These are phyloP conservation scores for Meredithiella fracta DNA, from an alignment of 2,329 filamentous ascomycete genomes.

Conservation along the genomic window DNA sequence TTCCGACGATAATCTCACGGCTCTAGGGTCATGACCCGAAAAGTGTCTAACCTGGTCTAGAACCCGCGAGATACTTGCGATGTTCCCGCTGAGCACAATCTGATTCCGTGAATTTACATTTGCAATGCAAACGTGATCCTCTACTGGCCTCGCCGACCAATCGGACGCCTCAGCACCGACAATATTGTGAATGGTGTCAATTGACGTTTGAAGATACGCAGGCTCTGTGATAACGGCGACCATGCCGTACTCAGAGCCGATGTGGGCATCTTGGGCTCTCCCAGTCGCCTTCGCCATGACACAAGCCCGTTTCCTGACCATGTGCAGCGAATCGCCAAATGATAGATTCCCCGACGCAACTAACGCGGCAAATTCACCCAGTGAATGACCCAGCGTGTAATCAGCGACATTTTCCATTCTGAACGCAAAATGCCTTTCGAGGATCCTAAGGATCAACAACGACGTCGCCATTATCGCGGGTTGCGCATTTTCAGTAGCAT, in stretches of 20 bases:
- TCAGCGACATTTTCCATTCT: constrained; percentile 53
- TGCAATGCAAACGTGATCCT: constrained; percentile 67
- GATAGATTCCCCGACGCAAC: constrained; percentile 67
- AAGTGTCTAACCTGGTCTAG: constrained; percentile 78
- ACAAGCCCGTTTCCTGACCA: constrained; percentile 64
- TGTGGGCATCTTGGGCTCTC: constrained; percentile 46
- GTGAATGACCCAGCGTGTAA: constrained; percentile 73
- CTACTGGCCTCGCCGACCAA: constrained; percentile 42
- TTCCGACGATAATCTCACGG: constrained; percentile 72
- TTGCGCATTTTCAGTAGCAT: constrained; percentile 73
- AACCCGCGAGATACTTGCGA: constrained; percentile 65
- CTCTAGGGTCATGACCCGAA: constrained; percentile 75
- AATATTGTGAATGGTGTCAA: constrained; percentile 53
- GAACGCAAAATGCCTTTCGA: constrained; percentile 76
- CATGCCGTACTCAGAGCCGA: constrained; percentile 74
- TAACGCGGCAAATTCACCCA: constrained; percentile 85
- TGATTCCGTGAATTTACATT: constrained; percentile 95
- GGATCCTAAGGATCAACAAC: constrained; percentile 70
- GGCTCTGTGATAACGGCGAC: constrained; percentile 81
- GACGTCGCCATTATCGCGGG: constrained; percentile 94
- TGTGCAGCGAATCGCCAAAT: constrained; percentile 59
- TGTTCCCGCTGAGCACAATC: constrained; percentile 80
- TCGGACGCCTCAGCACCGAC: constrained; percentile 34
- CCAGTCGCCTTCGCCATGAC: constrained; percentile 66
- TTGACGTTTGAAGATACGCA: constrained; percentile 50